Evolutionary conservation across 2,329 filamentous ascomycete species (phyloP).

Genomic region (Verticillium longisporum): DNA sequence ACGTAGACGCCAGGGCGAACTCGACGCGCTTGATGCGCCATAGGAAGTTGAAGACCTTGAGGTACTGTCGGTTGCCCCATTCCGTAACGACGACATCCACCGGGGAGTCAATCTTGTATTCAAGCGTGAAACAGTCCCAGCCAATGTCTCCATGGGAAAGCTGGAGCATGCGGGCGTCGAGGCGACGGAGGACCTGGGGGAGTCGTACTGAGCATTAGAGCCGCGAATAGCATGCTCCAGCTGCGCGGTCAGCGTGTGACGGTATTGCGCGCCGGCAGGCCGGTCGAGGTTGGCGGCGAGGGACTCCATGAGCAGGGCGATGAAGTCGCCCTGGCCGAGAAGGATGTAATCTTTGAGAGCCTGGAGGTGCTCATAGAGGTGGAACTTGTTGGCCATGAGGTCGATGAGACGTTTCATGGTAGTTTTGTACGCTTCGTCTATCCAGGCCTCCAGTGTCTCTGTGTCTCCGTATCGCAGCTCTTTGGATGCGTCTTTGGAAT

Average conservation of each 20-base stretch:
- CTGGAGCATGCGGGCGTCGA: conserved; percentile 98
- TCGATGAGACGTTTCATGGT: conserved; percentile 94
- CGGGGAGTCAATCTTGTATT: conserved; percentile 96
- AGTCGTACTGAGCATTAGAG: conserved; percentile 94
- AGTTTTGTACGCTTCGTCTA: conserved; percentile 94
- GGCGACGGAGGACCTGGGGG: conserved; percentile 77
- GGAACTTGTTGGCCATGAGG: conserved; percentile 93
- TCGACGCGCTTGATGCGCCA: conserved; percentile 98
- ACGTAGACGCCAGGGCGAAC: conserved; percentile 83
- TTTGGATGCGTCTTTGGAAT: conserved; percentile 88
- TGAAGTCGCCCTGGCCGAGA: conserved; percentile 93
- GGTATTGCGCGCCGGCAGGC: conserved; percentile 92
- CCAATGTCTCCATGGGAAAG: conserved; percentile 94
- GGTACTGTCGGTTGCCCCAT: conserved; percentile 90
- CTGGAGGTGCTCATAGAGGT: conserved; percentile 83
- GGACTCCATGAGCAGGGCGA: conserved; percentile 94
- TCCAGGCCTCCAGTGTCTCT: conserved; percentile 82
- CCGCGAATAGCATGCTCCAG: conserved; percentile 95
- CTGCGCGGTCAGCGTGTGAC: conserved; percentile 95
- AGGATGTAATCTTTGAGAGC: conserved; percentile 93
- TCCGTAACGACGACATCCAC: conserved; percentile 96
- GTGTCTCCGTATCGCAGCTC: conserved; percentile 91
- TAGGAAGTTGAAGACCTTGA: conserved; percentile 98
- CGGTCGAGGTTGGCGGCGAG: conserved; percentile 87
- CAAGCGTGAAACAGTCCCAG: conserved; percentile 98